phyloP scores from a whole-genome alignment of 257 asterid genomes.

The Handroanthus guayacan region DNA sequence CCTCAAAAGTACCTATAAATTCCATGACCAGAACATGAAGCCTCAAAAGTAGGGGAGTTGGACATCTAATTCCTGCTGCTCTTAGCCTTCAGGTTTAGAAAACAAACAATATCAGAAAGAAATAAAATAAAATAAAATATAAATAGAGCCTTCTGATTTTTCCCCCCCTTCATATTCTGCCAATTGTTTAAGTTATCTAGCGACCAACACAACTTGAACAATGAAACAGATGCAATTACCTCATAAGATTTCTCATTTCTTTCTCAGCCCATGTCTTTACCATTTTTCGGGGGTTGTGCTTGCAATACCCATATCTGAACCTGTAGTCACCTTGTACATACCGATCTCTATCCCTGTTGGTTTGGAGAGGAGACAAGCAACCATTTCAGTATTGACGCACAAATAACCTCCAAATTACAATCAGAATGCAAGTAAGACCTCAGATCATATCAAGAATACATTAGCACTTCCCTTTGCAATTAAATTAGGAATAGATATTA shows the following conservation, averaged over 20 bases:
- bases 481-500: neutral
- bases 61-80: conserved; percentile 96
- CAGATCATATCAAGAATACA: neutral
- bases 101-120: conserved; percentile 33
- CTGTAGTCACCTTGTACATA: conserved; percentile 97
- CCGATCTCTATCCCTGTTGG: conserved; percentile 93
- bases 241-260: conserved; percentile 98
- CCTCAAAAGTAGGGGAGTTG: conserved; percentile 81
- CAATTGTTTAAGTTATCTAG: neutral
- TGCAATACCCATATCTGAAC: conserved; percentile 90
- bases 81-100: conserved; percentile 62
- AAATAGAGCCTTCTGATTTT: neutral
- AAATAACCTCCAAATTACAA: conserved; percentile 4
- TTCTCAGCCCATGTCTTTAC: conserved; percentile 99
- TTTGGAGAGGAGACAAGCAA: conserved; percentile 30
- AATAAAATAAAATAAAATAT: neutral
- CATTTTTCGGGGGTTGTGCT: conserved; percentile 96
- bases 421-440: conserved; percentile 20
- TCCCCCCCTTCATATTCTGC: neutral
- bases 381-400: neutral
- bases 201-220: neutral
- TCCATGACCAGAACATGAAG: conserved; percentile 99
- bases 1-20: conserved; percentile 85
- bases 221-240: conserved; percentile 47
- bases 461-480: conserved; percentile 1